Evolutionary conservation across 768 basidiomycete genomes (phyloP).

Genomic region (Sutorius australiensis): DNA sequence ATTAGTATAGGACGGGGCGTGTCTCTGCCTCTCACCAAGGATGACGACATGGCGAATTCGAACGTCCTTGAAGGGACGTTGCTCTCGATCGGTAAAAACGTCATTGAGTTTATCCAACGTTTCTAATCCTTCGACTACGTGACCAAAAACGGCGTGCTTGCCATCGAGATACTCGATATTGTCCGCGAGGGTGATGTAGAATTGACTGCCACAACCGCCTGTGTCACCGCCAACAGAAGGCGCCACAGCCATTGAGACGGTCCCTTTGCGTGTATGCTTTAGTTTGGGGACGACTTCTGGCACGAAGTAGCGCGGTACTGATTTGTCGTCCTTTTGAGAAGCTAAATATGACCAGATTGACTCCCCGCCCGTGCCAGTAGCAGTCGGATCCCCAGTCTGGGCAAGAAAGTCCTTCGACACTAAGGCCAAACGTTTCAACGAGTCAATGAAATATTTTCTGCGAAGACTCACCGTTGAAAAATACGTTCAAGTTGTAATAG

Average conservation of each 20-base stretch:
- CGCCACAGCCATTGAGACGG: constrained; percentile 96
- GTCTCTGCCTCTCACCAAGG: constrained; percentile 53
- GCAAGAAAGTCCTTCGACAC: constrained; percentile 98
- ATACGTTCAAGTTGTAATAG: constrained; percentile 95
- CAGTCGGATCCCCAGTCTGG: constrained; percentile 94
- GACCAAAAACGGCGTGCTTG: constrained; percentile 91
- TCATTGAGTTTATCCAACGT: constrained; percentile 93
- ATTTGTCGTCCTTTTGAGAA: constrained; percentile 35
- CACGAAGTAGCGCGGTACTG: constrained; percentile 74
- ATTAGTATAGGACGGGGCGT: constrained; percentile 3
- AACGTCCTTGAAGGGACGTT: constrained; percentile 90
- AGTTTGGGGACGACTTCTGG: constrained; percentile 77
- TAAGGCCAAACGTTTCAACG: constrained; percentile 29
- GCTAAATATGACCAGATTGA: constrained; percentile 78
- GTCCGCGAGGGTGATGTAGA: constrained; percentile 91
- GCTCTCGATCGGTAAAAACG: constrained; percentile 82
- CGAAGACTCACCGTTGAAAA: constrained; percentile 84
- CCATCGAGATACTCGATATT: constrained; percentile 95
- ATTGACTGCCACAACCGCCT: constrained; percentile 92
- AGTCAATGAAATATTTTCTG: not conserved
- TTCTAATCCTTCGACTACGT: constrained; percentile 91
- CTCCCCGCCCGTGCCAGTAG: constrained; percentile 91
- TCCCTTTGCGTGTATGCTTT: constrained; percentile 82
- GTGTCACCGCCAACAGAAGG: constrained; percentile 63
- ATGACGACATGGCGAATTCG: constrained; percentile 94